Percentiles rank a stretch among this genome's conserved stretches.
phyloP scores from a whole-genome alignment of 306 rosid species.

The Vachellia pachyceras region DNA sequence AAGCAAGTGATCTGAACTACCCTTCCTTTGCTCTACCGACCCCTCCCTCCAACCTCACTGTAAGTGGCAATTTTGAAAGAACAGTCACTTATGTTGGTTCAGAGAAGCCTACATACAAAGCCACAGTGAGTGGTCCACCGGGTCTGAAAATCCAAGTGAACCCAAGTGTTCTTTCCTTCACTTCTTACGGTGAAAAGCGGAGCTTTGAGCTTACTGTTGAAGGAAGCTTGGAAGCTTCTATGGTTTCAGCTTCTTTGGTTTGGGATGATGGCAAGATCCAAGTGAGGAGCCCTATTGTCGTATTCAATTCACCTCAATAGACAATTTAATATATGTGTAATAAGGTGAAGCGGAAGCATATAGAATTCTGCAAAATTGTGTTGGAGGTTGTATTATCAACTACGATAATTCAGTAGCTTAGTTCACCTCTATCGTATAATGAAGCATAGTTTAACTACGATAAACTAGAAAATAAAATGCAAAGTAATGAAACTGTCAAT shows the following conservation, averaged over 20 bases:
- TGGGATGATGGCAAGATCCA: slow-evolving; percentile 32
- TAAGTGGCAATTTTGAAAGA: background rate
- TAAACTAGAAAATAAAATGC: too few species aligned
- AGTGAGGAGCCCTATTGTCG: slow-evolving; percentile 36
- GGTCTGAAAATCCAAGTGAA: background rate
- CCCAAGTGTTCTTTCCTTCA: slow-evolving; percentile 31
- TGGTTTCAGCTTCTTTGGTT: slow-evolving; percentile 20
- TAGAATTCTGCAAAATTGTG: too few species aligned
- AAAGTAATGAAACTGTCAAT: too few species aligned
- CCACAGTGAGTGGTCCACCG: background rate
- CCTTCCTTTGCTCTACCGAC: background rate
- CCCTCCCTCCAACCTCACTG: background rate
- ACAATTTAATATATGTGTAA: background rate
- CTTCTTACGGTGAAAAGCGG: background rate
- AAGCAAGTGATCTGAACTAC: background rate
- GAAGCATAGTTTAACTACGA: too few species aligned
- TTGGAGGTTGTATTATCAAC: too few species aligned
- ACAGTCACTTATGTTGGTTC: background rate
- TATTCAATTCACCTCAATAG: background rate
- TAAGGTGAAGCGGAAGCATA: too few species aligned
- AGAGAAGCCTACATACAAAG: background rate
- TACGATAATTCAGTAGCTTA: too few species aligned
- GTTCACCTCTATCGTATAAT: too few species aligned
- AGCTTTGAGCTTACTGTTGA: slow-evolving; percentile 7
- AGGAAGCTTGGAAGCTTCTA: background rate